Evolutionary conservation across 768 basidiomycete species (phyloP).

Genomic region (Exidia glandulosa): DNA sequence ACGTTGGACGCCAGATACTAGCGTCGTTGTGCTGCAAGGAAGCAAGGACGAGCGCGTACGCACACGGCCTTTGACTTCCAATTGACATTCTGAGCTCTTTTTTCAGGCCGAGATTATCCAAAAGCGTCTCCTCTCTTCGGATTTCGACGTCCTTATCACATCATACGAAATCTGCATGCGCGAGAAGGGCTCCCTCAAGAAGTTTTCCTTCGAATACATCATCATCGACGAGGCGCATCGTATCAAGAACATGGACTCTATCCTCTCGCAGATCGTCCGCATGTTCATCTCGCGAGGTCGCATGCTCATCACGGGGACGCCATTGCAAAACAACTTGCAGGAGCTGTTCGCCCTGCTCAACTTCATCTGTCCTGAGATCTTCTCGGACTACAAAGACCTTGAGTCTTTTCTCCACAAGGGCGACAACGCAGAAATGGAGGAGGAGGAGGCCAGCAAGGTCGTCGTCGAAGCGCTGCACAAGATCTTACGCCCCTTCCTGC

Average conservation of each 20-base stretch:
- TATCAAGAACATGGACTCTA: constrained; percentile 97
- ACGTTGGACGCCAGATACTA: constrained; percentile 84
- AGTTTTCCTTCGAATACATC: constrained; percentile 96
- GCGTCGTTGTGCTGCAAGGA: constrained; percentile 70
- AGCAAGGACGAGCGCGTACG: constrained; percentile 74
- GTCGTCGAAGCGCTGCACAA: constrained; percentile 97
- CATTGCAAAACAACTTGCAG: constrained; percentile 92
- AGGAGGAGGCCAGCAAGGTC: constrained; percentile 80
- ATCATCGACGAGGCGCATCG: constrained; percentile 98
- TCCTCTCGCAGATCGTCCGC: constrained; percentile 89
- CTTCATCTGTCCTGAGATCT: constrained; percentile 96
- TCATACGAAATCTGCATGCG: constrained; percentile 96
- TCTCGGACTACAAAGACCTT: constrained; percentile 81
- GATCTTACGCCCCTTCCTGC: constrained; percentile 87
- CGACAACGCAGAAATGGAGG: constrained; percentile 44
- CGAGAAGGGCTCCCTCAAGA: constrained; percentile 85
- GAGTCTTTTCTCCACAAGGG: constrained; percentile 93
- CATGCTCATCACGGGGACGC: constrained; percentile 92
- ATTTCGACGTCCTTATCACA: constrained; percentile 92
- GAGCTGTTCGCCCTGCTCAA: constrained; percentile 88
- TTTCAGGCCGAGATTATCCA: constrained; percentile 57
- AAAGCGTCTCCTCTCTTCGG: constrained; percentile 65
- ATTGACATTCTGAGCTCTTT: not conserved
- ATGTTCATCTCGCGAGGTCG: constrained; percentile 81
- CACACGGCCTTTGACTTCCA: not conserved